These are phyloP conservation scores for Talaromyces atroroseus DNA, from an alignment of 2,329 filamentous ascomycete genomes.

Conservation along the genomic window DNA sequence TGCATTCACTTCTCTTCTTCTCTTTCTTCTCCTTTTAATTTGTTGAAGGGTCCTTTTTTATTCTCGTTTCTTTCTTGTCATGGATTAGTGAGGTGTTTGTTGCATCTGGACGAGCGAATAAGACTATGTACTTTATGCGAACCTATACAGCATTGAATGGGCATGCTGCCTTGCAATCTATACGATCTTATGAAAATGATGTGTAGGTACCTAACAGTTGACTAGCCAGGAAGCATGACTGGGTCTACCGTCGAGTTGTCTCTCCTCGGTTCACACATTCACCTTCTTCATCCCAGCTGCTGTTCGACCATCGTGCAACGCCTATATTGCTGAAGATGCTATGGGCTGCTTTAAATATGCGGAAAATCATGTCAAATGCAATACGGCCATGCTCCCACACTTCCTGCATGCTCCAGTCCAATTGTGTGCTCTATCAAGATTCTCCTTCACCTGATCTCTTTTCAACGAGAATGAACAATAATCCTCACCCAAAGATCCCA, in stretches of 20 bases:
- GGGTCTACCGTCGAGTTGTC: not conserved
- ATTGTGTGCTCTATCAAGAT: too few species aligned
- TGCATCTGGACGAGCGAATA: not conserved
- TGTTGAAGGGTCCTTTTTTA: slow-evolving; percentile 2
- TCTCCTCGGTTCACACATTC: not conserved
- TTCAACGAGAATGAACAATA: too few species aligned
- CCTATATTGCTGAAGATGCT: not conserved
- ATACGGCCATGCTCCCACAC: not conserved
- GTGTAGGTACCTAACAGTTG: too few species aligned
- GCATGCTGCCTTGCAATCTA: not conserved
- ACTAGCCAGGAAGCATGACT: too few species aligned
- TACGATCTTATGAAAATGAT: too few species aligned
- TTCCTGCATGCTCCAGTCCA: not conserved
- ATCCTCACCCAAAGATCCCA: too few species aligned
- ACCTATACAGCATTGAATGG: not conserved
- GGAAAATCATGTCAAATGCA: not conserved
- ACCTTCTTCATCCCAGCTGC: not conserved
- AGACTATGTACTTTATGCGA: slow-evolving; percentile 6
- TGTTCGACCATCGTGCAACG: not conserved
- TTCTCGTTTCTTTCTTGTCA: not conserved
- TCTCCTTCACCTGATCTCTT: not conserved
- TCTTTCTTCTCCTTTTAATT: slow-evolving; percentile 7
- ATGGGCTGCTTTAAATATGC: not conserved
- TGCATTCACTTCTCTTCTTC: slow-evolving; percentile 12
- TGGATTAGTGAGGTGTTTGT: not conserved